These are phyloP conservation scores for Thecamonas trahens DNA, from an alignment of 78 protist genomes.

Conservation along the genomic window DNA sequence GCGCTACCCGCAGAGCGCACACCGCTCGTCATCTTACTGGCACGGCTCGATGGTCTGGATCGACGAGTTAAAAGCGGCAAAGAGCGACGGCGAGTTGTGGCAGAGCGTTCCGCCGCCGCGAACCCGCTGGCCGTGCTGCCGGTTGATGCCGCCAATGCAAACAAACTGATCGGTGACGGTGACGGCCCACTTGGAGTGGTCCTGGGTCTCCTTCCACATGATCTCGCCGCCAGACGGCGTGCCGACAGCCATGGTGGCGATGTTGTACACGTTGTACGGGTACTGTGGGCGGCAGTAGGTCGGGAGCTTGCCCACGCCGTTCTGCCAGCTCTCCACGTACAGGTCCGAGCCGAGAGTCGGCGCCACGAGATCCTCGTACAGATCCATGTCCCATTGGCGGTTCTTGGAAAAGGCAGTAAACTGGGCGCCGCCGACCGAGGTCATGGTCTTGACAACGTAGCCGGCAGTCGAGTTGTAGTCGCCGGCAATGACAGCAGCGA, in stretches of 20 bases:
- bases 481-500: slow-evolving; percentile 5
- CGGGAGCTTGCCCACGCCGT: slow-evolving; percentile 35
- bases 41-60: too few relatives aligned
- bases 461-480: slow-evolving; percentile 5
- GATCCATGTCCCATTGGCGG: slow-evolving; percentile 34
- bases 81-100: too few relatives aligned
- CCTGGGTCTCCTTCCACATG: slow-evolving; percentile 43
- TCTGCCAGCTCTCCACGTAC: slow-evolving; percentile 32
- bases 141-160: slow-evolving; percentile 60
- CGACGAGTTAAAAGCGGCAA: too few relatives aligned
- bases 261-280: slow-evolving; percentile 21
- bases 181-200: slow-evolving; percentile 55
- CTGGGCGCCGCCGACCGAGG: slow-evolving; percentile 7
- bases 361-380: slow-evolving; percentile 43
- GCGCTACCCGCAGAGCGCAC: too few relatives aligned
- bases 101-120: slow-evolving; percentile 71
- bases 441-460: not conserved
- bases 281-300: slow-evolving; percentile 30
- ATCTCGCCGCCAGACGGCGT: not conserved
- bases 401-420: slow-evolving; percentile 43
- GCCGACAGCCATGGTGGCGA: not conserved
- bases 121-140: slow-evolving; percentile 38
- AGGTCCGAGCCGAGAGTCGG: slow-evolving; percentile 21
- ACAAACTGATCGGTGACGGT: slow-evolving; percentile 2
- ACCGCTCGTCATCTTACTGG: too few relatives aligned